Conservation (phyloP, 1,284 basidiomycete genomes). For the Entoloma clypeatum region DNA sequence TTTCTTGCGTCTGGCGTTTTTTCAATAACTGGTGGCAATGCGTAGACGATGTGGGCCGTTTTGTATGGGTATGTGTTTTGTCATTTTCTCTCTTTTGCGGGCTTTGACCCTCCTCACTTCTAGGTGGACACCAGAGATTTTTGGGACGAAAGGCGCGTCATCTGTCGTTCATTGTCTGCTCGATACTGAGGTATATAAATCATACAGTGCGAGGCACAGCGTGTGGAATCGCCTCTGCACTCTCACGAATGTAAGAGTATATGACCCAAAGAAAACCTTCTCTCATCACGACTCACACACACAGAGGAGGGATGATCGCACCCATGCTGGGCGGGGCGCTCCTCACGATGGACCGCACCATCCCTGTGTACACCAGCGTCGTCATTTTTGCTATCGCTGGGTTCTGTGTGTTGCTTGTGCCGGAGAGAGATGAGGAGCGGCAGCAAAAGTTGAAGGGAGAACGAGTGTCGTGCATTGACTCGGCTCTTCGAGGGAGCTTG, state of each 20-base stretch:
- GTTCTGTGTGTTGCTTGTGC: conserved; percentile 60
- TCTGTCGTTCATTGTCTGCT: background rate
- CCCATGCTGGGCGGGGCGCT: conserved; percentile 84
- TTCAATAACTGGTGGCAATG: background rate
- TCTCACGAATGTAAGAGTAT: conserved; percentile 74
- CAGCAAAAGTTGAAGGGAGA: conserved; percentile 13
- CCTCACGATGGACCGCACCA: conserved; percentile 63
- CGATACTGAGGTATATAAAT: background rate
- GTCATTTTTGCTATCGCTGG: conserved; percentile 69
- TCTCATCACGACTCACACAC: too few relatives aligned
- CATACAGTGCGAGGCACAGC: conserved; percentile 79
- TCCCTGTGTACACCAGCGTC: conserved; percentile 80
- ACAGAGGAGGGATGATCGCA: conserved; percentile 89
- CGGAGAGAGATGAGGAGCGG: conserved; percentile 35
- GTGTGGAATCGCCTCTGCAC: conserved; percentile 85
- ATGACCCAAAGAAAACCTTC: too few relatives aligned
- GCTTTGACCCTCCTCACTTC: conserved; percentile 1
- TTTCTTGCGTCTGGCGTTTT: conserved; percentile 11
- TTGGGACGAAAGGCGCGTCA: conserved; percentile 66
- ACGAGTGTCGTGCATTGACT: too few relatives aligned
- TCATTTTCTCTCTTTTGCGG: background rate
- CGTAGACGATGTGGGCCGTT: conserved; percentile 85
- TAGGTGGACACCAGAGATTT: conserved; percentile 89
- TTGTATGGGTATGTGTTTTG: conserved; percentile 60
- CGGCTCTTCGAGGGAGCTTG: too few relatives aligned